These are phyloP conservation scores for Annulohypoxylon truncatum DNA, from an alignment of 2,329 filamentous ascomycete species.

Conservation along the genomic window DNA sequence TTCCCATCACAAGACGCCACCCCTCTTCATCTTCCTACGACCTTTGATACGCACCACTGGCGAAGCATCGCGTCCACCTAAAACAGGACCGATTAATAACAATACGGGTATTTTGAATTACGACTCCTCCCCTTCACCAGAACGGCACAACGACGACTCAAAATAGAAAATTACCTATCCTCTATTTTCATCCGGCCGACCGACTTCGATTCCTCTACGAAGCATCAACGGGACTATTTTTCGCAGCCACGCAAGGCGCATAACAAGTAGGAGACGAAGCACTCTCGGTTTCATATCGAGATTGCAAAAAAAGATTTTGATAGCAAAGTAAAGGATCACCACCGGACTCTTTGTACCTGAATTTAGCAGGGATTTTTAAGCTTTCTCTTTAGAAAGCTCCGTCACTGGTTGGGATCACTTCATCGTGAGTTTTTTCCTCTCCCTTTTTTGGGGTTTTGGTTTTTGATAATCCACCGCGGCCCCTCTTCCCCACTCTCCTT, in stretches of 20 bases:
- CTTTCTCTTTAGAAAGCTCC: slow-evolving; percentile 42
- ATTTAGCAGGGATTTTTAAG: slow-evolving; percentile 34
- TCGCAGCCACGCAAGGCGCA: slow-evolving; percentile 44
- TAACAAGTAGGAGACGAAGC: slow-evolving; percentile 48
- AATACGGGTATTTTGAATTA: slow-evolving; percentile 37
- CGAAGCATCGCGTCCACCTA: slow-evolving; percentile 41
- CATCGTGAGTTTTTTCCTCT: slow-evolving; percentile 52
- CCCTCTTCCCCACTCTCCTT: slow-evolving; percentile 50
- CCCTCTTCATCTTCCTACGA: slow-evolving; percentile 30
- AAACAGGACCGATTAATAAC: slow-evolving; percentile 37
- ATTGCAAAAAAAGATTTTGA: slow-evolving; percentile 36
- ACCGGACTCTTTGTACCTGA: slow-evolving; percentile 42
- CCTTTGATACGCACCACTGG: slow-evolving; percentile 34
- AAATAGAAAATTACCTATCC: slow-evolving; percentile 26
- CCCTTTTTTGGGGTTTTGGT: slow-evolving; percentile 27
- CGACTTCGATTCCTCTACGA: slow-evolving; percentile 33
- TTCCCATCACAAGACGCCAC: slow-evolving; percentile 24
- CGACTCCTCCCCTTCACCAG: slow-evolving; percentile 16
- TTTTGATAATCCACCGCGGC: slow-evolving; percentile 44
- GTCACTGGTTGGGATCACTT: slow-evolving; percentile 56
- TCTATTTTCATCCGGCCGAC: slow-evolving; percentile 19
- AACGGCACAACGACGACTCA: slow-evolving; percentile 35
- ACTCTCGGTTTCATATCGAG: slow-evolving; percentile 42
- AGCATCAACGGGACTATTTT: slow-evolving; percentile 30
- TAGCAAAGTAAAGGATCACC: slow-evolving; percentile 35